A percentile compares a stretch with the other conserved stretches of the same genome.
Evolutionary conservation across 164 flowering plant genomes (phyloP).

Genomic region (Saururus chinensis): DNA sequence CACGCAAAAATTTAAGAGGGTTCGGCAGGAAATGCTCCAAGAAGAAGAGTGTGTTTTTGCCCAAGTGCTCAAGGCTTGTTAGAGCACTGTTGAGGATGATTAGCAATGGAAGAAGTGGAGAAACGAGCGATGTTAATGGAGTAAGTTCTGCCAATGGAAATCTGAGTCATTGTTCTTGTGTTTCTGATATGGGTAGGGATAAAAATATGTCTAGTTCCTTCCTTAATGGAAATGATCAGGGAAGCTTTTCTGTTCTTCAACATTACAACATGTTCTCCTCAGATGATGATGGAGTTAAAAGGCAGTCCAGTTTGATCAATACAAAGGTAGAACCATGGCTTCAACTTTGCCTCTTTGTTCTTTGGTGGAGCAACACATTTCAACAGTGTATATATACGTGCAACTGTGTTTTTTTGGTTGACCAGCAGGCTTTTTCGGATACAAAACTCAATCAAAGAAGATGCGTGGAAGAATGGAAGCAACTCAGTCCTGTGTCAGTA

Average conservation of each 20-base stretch:
- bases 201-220: constrained; percentile 19
- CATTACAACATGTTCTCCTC: not conserved
- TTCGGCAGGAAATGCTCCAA: constrained; percentile 3
- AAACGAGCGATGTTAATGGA: constrained; percentile 1
- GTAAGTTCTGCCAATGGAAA: constrained; percentile 5
- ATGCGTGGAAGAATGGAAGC: constrained; percentile 22
- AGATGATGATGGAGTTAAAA: not conserved
- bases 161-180: constrained; percentile 1
- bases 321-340: constrained; percentile 18
- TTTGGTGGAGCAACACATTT: not conserved
- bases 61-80: constrained; percentile 21
- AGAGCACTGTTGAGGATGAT: constrained; percentile 25
- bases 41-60: constrained; percentile 11
- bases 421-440: constrained; percentile 18
- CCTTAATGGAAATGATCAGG: constrained; percentile 18
- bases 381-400: not conserved
- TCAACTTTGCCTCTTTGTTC: not conserved
- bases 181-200: constrained; percentile 12
- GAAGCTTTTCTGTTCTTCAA: not conserved
- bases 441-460: constrained; percentile 13
- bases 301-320: not conserved
- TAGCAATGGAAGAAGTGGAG: constrained; percentile 3
- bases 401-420: constrained; percentile 12
- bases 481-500: constrained; percentile 47
- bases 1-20: constrained; percentile 5